Conservation (phyloP, 805 yeast genomes). For the Kuraishia molischiana region DNA sequence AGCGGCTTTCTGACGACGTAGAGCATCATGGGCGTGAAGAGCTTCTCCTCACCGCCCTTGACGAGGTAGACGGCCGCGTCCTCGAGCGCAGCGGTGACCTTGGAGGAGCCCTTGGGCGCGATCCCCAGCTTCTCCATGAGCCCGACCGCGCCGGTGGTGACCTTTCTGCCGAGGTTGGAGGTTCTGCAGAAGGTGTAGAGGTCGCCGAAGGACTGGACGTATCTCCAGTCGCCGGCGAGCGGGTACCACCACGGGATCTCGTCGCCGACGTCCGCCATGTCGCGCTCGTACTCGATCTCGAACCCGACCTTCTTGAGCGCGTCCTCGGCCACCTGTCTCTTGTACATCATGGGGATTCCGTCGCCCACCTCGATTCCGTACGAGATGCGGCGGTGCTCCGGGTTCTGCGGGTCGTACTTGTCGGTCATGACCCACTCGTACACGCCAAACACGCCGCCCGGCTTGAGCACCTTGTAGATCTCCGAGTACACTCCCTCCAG, state of each 20-base stretch:
- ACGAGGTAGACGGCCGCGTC: conserved; percentile 95
- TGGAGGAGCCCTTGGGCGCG: conserved; percentile 87
- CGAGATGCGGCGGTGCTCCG: conserved; percentile 87
- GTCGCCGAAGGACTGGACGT: conserved; percentile 72
- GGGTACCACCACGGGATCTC: conserved; percentile 98
- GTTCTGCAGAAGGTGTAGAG: conserved; percentile 82
- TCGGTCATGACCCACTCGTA: conserved; percentile 99
- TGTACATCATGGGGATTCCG: conserved; percentile 97
- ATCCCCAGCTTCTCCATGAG: conserved; percentile 75
- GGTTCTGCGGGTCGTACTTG: conserved; percentile 74
- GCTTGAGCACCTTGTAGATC: conserved; percentile 90
- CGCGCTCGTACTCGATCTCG: conserved; percentile 63
- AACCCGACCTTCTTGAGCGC: conserved; percentile 87
- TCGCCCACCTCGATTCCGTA: conserved; percentile 98
- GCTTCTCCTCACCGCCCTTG: conserved; percentile 80
- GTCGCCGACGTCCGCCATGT: conserved; percentile 75
- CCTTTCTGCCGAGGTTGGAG: conserved; percentile 71
- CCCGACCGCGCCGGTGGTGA: conserved; percentile 76
- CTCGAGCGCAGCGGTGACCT: conserved; percentile 89
- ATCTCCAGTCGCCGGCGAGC: conserved; percentile 86
- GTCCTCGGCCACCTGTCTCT: conserved; percentile 72
- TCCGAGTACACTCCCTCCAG: conserved; percentile 93
- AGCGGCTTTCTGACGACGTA: conserved; percentile 81
- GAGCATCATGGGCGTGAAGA: conserved; percentile 98
- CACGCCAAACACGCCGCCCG: conserved; percentile 96